These are phyloP conservation scores for Aureobasidium mangrovei DNA, from an alignment of 2,329 filamentous ascomycete species.

Conservation along the genomic window DNA sequence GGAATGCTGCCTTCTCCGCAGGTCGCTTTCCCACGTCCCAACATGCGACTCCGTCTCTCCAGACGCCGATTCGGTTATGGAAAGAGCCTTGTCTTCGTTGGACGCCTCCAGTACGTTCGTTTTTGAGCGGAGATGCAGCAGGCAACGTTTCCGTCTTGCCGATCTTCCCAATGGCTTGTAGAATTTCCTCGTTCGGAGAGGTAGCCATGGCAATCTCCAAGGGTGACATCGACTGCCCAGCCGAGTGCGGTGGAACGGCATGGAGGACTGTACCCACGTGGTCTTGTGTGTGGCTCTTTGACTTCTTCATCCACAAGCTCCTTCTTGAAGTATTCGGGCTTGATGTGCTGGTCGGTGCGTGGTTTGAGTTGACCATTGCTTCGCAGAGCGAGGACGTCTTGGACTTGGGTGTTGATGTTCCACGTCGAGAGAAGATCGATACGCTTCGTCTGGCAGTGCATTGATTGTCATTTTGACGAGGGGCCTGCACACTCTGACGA, in stretches of 20 bases:
- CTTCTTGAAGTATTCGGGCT: conserved; percentile 16
- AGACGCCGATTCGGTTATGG: conserved; percentile 32
- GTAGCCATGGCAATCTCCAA: conserved; percentile 31
- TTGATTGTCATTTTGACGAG: not conserved
- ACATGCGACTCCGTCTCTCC: conserved; percentile 36
- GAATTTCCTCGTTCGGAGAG: conserved; percentile 33
- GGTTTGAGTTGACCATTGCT: conserved; percentile 3
- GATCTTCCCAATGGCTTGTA: conserved; percentile 26
- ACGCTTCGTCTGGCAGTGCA: conserved; percentile 22
- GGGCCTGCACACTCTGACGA: not conserved
- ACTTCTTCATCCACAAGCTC: conserved; percentile 8
- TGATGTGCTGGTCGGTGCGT: not conserved
- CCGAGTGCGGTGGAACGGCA: conserved; percentile 24
- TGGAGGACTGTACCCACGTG: conserved; percentile 22
- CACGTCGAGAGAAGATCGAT: conserved; percentile 31
- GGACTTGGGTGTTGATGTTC: conserved; percentile 22
- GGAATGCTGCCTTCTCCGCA: conserved; percentile 9
- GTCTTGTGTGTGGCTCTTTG: not conserved
- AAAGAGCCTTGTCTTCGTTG: conserved; percentile 18
- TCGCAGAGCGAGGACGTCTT: conserved; percentile 18
- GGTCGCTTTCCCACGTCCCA: conserved; percentile 26
- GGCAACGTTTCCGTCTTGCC: conserved; percentile 14
- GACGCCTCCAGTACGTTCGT: not conserved
- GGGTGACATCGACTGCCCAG: conserved; percentile 22
- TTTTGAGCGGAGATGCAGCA: conserved; percentile 13